These are phyloP conservation scores for Wolfiporia cocos DNA, from an alignment of 1,284 basidiomycete species.

Conservation along the genomic window DNA sequence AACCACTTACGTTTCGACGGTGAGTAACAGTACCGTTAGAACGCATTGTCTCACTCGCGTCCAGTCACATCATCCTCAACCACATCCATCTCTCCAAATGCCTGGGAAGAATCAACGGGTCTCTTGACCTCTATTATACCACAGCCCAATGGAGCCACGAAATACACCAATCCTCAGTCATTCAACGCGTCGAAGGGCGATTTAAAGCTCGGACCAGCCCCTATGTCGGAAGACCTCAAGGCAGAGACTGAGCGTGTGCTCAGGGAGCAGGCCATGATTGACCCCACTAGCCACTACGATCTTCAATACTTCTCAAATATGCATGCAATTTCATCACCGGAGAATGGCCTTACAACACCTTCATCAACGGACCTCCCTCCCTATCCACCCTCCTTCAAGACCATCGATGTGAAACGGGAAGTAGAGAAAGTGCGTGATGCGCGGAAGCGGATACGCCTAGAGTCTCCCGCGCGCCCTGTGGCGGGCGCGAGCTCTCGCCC, in stretches of 20 bases:
- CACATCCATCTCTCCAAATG: slow-evolving; percentile 50
- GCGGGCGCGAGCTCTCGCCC: slow-evolving; percentile 53
- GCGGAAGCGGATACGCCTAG: slow-evolving; percentile 83
- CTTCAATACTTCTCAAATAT: slow-evolving; percentile 34
- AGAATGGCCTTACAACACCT: slow-evolving; percentile 55
- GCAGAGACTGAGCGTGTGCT: slow-evolving; percentile 74
- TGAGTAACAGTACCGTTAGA: slow-evolving; percentile 28
- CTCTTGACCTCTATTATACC: slow-evolving; percentile 75
- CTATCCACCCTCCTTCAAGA: slow-evolving; percentile 77
- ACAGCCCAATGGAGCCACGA: slow-evolving; percentile 37
- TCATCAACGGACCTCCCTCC: slow-evolving; percentile 74
- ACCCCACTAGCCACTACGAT: slow-evolving; percentile 60
- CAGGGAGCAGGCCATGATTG: slow-evolving; percentile 65
- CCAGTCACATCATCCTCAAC: slow-evolving; percentile 69
- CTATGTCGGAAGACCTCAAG: slow-evolving; percentile 73
- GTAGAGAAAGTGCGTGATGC: slow-evolving; percentile 88
- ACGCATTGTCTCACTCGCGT: slow-evolving; percentile 19
- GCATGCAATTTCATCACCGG: slow-evolving; percentile 31
- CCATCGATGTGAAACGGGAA: slow-evolving; percentile 87
- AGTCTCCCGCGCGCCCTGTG: slow-evolving; percentile 54
- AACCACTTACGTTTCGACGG: slow-evolving; percentile 90
- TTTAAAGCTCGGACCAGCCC: slow-evolving; percentile 80
- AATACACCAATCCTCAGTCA: slow-evolving; percentile 49
- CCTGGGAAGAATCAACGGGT: slow-evolving; percentile 82
- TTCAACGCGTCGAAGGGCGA: slow-evolving; percentile 73